phyloP scores from a whole-genome alignment of 768 basidiomycete species.

The Ephemerocybe angulata region DNA sequence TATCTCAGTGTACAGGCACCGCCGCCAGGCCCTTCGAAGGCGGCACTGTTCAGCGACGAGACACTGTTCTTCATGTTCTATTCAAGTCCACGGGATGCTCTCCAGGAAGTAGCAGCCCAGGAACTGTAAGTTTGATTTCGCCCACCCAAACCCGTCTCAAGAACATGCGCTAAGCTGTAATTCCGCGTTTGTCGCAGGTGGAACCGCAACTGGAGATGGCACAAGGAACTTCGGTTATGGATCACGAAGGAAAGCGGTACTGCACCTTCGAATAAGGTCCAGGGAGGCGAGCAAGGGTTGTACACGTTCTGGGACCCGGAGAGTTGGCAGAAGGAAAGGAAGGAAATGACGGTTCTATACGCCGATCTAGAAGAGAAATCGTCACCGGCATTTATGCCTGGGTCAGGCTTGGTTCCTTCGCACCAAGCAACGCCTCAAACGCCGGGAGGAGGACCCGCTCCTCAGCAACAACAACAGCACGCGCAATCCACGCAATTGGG shows the following conservation, averaged over 20 bases:
- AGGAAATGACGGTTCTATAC: conserved; percentile 74
- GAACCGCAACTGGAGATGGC: conserved; percentile 94
- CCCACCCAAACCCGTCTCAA: too few species aligned
- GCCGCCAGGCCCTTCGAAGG: conserved; percentile 77
- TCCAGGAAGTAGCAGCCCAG: conserved; percentile 93
- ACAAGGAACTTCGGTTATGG: conserved; percentile 83
- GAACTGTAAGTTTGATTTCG: conserved; percentile 69
- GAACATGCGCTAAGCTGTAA: conserved; percentile 7
- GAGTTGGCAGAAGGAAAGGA: conserved; percentile 72
- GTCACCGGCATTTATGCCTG: conserved; percentile 54
- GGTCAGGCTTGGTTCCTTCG: conserved; percentile 29
- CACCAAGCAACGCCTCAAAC: conserved; percentile 1
- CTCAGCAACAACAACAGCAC: conserved; percentile 33
- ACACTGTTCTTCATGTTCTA: conserved; percentile 99
- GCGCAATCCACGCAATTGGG: conserved; percentile 36
- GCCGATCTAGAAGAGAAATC: conserved; percentile 74
- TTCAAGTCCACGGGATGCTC: conserved; percentile 82
- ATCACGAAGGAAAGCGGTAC: conserved; percentile 88
- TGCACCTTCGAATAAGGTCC: conserved; percentile 69
- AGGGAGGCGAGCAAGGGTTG: conserved; percentile 79
- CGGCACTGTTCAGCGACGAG: conserved; percentile 87
- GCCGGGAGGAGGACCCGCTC: conserved; percentile 17
- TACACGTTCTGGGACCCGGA: conserved; percentile 91
- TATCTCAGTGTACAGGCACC: conserved; percentile 86
- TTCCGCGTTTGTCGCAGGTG: conserved; percentile 47